Conservation (phyloP, 2,329 filamentous ascomycete species). For the Aspergillus persii region DNA sequence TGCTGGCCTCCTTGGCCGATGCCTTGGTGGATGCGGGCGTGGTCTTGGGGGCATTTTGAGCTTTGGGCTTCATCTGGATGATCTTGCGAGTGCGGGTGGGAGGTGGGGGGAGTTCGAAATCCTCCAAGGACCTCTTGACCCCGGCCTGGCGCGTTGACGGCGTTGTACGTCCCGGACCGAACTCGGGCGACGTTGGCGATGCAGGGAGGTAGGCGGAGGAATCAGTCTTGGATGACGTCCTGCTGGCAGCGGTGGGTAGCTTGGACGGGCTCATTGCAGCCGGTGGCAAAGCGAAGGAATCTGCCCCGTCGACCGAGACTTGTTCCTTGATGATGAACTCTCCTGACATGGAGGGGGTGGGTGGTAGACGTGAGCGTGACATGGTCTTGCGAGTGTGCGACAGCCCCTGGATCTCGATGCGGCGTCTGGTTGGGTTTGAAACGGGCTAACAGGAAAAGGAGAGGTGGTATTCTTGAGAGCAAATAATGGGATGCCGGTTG, state of each 20-base stretch:
- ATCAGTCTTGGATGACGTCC: conserved; percentile 30
- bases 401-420: neutral
- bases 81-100: conserved; percentile 92
- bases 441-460: neutral
- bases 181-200: conserved; percentile 35
- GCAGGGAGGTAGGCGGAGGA: conserved; percentile 29
- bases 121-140: conserved; percentile 42
- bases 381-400: conserved; percentile 17
- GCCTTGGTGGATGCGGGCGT: conserved; percentile 24
- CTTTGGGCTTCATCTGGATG: conserved; percentile 88
- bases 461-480: neutral
- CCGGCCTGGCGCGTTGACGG: conserved; percentile 30
- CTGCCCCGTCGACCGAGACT: conserved; percentile 27
- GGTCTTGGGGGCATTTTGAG: conserved; percentile 47
- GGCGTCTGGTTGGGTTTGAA: neutral
- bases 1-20: conserved; percentile 26
- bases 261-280: conserved; percentile 33
- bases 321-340: conserved; percentile 39
- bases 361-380: conserved; percentile 35
- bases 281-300: conserved; percentile 36
- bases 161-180: conserved; percentile 21
- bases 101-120: conserved; percentile 82
- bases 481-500: neutral
- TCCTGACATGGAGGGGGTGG: conserved; percentile 40
- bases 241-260: conserved; percentile 17